Percentiles rank a stretch among this genome's conserved stretches.
Conservation (phyloP, 768 basidiomycete genomes). For the Artomyces pyxidatus region DNA sequence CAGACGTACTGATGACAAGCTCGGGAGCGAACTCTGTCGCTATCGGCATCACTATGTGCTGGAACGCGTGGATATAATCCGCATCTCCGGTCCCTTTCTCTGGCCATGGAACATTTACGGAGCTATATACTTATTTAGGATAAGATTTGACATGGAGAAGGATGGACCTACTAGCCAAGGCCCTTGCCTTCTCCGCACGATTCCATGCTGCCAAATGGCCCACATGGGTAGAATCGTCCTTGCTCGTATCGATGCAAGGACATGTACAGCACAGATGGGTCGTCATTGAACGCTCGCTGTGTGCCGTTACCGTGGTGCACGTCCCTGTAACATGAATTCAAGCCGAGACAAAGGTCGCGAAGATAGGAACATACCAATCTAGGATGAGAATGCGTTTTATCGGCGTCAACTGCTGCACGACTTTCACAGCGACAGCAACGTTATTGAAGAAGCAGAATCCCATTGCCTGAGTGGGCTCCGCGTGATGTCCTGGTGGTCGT, state of each 20-base stretch:
- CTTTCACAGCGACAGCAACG: conserved; percentile 84
- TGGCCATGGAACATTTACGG: conserved; percentile 96
- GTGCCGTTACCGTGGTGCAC: conserved; percentile 99
- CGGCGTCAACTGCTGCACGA: conserved; percentile 61
- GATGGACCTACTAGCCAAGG: conserved; percentile 65
- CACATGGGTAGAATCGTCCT: conserved; percentile 88
- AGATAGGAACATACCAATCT: conserved; percentile 69
- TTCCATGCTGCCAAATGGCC: conserved; percentile 79
- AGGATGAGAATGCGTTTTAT: conserved; percentile 83
- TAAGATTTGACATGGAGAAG: conserved; percentile 3
- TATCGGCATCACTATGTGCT: conserved; percentile 93
- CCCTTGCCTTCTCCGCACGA: conserved; percentile 83
- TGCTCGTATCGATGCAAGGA: conserved; percentile 93
- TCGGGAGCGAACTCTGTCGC: conserved; percentile 95
- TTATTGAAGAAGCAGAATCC: conserved; percentile 99
- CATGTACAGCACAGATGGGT: conserved; percentile 85
- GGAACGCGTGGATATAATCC: conserved; percentile 95
- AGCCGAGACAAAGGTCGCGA: not conserved
- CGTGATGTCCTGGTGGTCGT: conserved; percentile 95
- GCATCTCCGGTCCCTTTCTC: conserved; percentile 82
- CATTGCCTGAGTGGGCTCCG: conserved; percentile 97
- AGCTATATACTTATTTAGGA: conserved; percentile 37
- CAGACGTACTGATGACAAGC: conserved; percentile 79
- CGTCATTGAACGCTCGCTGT: conserved; percentile 91
- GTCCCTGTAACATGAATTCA: conserved; percentile 51